Conservation (phyloP, 2,329 filamentous ascomycete genomes). For the Penicillium sp. region DNA sequence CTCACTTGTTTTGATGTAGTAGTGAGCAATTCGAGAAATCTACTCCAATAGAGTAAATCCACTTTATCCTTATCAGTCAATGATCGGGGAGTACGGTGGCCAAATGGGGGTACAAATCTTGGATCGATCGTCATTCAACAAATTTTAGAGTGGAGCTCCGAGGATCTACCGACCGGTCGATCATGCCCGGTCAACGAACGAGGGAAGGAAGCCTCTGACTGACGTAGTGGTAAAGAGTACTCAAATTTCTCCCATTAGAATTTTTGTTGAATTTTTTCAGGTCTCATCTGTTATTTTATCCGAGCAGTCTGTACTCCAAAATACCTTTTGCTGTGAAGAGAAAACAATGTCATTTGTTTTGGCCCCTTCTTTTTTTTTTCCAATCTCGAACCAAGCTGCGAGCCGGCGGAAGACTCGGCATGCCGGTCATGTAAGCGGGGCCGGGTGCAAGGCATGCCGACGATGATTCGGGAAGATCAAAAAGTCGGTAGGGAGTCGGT, state of each 20-base stretch:
- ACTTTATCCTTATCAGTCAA: neutral
- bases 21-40: too few relatives aligned
- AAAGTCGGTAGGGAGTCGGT: constrained; percentile 13
- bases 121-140: constrained; percentile 8
- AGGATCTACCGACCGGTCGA: constrained; percentile 17
- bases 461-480: constrained; percentile 10
- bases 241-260: too few relatives aligned
- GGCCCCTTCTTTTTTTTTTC: neutral
- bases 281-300: too few relatives aligned
- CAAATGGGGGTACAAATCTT: neutral
- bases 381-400: neutral
- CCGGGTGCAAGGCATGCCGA: constrained; percentile 7
- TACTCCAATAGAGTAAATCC: too few relatives aligned
- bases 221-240: neutral
- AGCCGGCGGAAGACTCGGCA: constrained; percentile 5
- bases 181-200: constrained; percentile 15
- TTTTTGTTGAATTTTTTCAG: too few relatives aligned
- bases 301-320: too few relatives aligned
- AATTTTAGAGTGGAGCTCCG: constrained; percentile 9
- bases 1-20: too few relatives aligned
- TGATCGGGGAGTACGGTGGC: neutral
- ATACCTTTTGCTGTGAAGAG: neutral
- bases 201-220: constrained; percentile 4
- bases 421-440: constrained; percentile 11
- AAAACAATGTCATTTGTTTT: too few relatives aligned